Evolutionary conservation across 768 basidiomycete species (phyloP), one percentile per base, ranked within the genome.

Genomic region (Pleurotus platypus): DNA sequence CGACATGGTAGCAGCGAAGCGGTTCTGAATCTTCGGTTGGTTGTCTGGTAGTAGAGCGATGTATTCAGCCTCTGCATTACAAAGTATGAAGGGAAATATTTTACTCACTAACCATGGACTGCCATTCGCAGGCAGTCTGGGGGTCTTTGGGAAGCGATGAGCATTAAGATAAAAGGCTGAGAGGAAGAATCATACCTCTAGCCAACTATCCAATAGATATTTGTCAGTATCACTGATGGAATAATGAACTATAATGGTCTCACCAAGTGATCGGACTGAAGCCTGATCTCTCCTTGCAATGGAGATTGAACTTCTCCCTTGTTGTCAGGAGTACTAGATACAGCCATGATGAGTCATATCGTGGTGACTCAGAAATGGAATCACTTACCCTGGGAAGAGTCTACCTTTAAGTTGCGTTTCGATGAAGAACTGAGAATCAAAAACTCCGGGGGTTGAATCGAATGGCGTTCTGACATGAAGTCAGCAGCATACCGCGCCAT

Each of bases 41-140:
- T 75, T 64, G 60, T 60, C 69, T 70, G 26, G 30, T 15, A 40
- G 27, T 16, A 35, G 55, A 13, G 58, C 8, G 49, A 26, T 35
- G 9, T 35, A 35, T 9, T 35, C 30, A 35, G 30, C 9, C 9
- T 3, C 30, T 1, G 20, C 7, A n/a, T 26, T 15, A 40, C 16
- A 35, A 49, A 26, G 22, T 16, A 26, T 11, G 12, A 46, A 24
- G 20, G 7, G 46, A 16, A 9, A 4, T 16, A 48, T 18, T 20
- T 20, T 46, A 62, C 70, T 61, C 39, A 74, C 71, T 69, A 27
- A 72, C 74, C 58, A 75, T 71, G 1, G 69, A 67, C 64, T 81
- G 80, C 79, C 79, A 81, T 43, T 62, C 61, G 68, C 80, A 81
- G 12, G 76, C 71, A 18, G 80, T 82, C 43, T 75, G 67, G 3